These are phyloP conservation scores for Ascocoryne sarcoides DNA, from an alignment of 2,329 filamentous ascomycete genomes.

Conservation along the genomic window DNA sequence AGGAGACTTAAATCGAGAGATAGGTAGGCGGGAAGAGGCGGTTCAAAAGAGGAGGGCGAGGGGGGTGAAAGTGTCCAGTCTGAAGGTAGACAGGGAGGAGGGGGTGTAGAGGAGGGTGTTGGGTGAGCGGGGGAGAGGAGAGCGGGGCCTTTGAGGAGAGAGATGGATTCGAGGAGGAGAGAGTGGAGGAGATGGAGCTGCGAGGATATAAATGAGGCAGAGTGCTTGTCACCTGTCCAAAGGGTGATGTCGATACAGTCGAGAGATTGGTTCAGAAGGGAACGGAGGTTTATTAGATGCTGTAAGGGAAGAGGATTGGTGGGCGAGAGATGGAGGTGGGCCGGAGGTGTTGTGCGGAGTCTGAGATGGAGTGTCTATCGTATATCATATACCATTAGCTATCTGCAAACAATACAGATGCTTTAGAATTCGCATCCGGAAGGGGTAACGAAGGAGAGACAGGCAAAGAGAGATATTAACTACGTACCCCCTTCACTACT, in stretches of 20 bases:
- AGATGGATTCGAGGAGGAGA: slow-evolving; percentile 42
- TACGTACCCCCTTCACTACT: slow-evolving; percentile 80
- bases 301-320: slow-evolving; percentile 48
- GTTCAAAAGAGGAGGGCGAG: slow-evolving; percentile 38
- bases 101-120: not conserved
- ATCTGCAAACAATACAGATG: too few relatives aligned
- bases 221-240: slow-evolving; percentile 58
- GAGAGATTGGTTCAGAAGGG: slow-evolving; percentile 73
- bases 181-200: slow-evolving; percentile 48
- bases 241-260: slow-evolving; percentile 74
- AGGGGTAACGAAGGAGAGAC: not conserved
- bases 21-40: slow-evolving; percentile 56
- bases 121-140: slow-evolving; percentile 10
- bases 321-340: slow-evolving; percentile 28
- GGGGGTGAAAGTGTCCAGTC: not conserved
- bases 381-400: too few relatives aligned
- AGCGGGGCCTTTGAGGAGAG: slow-evolving; percentile 47
- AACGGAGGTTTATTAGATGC: slow-evolving; percentile 62
- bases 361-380: slow-evolving; percentile 66
- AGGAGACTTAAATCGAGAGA: slow-evolving; percentile 65
- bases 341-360: slow-evolving; percentile 54
- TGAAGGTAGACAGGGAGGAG: slow-evolving; percentile 5
- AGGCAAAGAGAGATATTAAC: not conserved
- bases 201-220: slow-evolving; percentile 40
- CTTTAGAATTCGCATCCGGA: too few relatives aligned